Evolutionary conservation across 768 basidiomycete genomes (phyloP).

Genomic region (Mycena floridula): DNA sequence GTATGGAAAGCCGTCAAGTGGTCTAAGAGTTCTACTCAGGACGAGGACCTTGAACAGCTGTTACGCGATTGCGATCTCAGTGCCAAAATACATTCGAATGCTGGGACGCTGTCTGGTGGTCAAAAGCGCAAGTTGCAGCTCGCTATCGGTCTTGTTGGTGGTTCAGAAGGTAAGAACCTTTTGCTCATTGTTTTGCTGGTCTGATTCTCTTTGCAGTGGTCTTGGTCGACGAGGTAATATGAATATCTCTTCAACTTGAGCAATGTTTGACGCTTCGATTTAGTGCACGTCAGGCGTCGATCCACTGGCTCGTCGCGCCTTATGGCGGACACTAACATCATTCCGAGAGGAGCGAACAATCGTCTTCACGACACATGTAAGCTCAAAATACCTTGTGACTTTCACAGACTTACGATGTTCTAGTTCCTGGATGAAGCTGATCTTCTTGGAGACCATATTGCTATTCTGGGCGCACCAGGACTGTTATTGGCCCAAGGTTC

Average conservation of each 20-base stretch:
- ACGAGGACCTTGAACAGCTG: conserved; percentile 60
- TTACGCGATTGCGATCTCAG: conserved; percentile 67
- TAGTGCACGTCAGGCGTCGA: conserved; percentile 76
- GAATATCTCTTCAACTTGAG: not conserved
- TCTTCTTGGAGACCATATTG: conserved; percentile 69
- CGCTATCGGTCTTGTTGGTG: conserved; percentile 75
- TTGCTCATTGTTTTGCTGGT: conserved; percentile 6
- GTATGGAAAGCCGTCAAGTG: conserved; percentile 73
- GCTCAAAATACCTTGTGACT: conserved; percentile 14
- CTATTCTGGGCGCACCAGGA: conserved; percentile 69
- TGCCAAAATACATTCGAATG: conserved; percentile 62
- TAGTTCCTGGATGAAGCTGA: conserved; percentile 79
- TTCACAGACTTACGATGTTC: conserved; percentile 2
- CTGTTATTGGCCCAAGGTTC: conserved; percentile 68
- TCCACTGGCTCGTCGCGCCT: conserved; percentile 67
- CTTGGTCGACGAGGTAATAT: conserved; percentile 47
- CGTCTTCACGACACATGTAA: conserved; percentile 74
- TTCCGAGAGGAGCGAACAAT: conserved; percentile 63
- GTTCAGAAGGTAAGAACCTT: conserved; percentile 51
- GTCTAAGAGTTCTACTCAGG: conserved; percentile 33
- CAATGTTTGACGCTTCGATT: not conserved
- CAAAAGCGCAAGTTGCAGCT: conserved; percentile 81
- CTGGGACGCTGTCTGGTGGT: conserved; percentile 65
- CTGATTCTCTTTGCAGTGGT: conserved; percentile 33
- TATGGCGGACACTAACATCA: conserved; percentile 71